Conservation (phyloP, 352 stramenopile species). For the Globisporangium abappressorium region DNA sequence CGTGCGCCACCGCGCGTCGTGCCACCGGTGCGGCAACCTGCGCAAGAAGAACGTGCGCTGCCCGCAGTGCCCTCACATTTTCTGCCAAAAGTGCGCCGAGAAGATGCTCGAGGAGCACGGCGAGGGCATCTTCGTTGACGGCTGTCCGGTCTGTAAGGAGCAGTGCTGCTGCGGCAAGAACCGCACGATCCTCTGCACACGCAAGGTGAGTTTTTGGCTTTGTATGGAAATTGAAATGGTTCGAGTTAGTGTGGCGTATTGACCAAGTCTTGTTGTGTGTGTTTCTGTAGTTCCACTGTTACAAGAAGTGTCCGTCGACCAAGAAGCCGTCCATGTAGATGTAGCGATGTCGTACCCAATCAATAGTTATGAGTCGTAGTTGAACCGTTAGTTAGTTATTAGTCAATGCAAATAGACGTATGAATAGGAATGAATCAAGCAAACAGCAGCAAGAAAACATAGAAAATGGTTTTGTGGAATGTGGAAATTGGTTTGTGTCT, state of each 20-base stretch:
- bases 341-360: slow-evolving; percentile 7
- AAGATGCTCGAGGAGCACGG: slow-evolving; percentile 89
- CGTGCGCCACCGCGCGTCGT: slow-evolving; percentile 78
- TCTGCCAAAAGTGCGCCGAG: slow-evolving; percentile 85
- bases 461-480: background rate
- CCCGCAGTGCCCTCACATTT: slow-evolving; percentile 84
- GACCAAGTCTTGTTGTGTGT: slow-evolving; percentile 1
- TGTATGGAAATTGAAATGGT: background rate
- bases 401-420: background rate
- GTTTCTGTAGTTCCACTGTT: slow-evolving; percentile 73
- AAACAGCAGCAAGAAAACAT: background rate
- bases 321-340: slow-evolving; percentile 45
- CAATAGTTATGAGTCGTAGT: background rate
- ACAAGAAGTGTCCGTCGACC: slow-evolving; percentile 88
- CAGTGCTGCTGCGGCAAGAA: slow-evolving; percentile 88
- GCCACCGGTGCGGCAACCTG: slow-evolving; percentile 85
- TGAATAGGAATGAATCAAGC: background rate
- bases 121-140: slow-evolving; percentile 65
- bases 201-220: slow-evolving; percentile 38
- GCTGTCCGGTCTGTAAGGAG: slow-evolving; percentile 86
- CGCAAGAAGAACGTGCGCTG: slow-evolving; percentile 88
- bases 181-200: slow-evolving; percentile 57
- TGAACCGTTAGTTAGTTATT: slow-evolving; percentile 6
- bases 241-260: background rate
- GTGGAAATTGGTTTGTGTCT: background rate